phyloP scores from a whole-genome alignment of 2,329 filamentous ascomycete species.

The Colletotrichum sublineola region DNA sequence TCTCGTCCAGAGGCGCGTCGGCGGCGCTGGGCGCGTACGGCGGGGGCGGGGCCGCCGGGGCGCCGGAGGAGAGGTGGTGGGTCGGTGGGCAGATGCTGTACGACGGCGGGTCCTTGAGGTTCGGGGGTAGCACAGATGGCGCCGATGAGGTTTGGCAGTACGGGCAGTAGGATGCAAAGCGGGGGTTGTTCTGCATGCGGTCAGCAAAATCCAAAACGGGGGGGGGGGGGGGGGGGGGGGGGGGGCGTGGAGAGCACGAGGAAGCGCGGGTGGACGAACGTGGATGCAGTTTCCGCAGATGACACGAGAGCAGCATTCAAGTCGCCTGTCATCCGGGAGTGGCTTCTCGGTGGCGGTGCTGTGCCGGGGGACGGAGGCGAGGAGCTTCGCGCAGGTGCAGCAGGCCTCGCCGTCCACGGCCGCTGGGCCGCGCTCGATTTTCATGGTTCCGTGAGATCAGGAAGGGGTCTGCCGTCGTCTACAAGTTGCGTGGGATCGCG shows the following conservation, averaged over 20 bases:
- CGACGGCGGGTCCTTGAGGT: conserved; percentile 76
- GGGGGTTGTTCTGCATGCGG: conserved; percentile 67
- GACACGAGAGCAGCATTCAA: conserved; percentile 77
- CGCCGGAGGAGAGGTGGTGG: conserved; percentile 43
- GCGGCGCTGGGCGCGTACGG: conserved; percentile 52
- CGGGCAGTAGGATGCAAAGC: conserved; percentile 77
- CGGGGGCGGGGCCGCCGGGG: conserved; percentile 52
- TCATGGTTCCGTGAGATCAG: conserved; percentile 7
- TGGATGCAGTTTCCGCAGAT: conserved; percentile 80
- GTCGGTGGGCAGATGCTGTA: conserved; percentile 62
- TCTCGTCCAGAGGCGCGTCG: conserved; percentile 46
- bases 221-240: conserved; percentile 12
- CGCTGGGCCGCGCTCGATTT: conserved; percentile 2
- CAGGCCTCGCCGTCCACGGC: conserved; percentile 60
- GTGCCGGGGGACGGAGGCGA: conserved; percentile 66
- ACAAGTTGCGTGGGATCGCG: no score
- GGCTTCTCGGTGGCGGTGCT: conserved; percentile 72
- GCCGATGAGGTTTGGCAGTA: conserved; percentile 81
- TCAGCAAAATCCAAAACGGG: conserved; percentile 2
- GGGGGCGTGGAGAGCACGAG: conserved; percentile 7
- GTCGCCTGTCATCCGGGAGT: conserved; percentile 68
- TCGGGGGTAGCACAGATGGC: conserved; percentile 70
- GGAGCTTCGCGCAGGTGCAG: conserved; percentile 77
- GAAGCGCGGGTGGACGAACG: conserved; percentile 56
- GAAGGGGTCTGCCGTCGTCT: neutral